Base-by-base conservation (phyloP, 2,329 filamentous ascomycete genomes). In the Diplodia mutila region DNA sequence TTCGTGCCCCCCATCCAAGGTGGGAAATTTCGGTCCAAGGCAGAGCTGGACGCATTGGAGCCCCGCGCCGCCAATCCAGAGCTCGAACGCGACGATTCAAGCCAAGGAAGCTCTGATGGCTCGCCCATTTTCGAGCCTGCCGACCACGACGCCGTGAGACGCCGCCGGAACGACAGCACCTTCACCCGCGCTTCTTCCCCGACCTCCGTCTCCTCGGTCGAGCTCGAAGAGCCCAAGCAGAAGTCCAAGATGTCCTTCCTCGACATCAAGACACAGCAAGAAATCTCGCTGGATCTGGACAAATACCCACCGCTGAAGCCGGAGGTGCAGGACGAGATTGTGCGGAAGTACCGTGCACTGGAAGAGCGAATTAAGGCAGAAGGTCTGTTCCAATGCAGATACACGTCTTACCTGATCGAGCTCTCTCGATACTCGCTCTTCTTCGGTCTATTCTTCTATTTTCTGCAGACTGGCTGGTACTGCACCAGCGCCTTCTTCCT, bases 1-100 rank as follows among this genome's bases (percentile, higher is more conserved):
- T 97, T 97, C 76, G 75, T 91, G 7, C 94, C 95, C 4, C 94
- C 95, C 0, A 94, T 98, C 64, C 94, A 98, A 79, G 94, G 93
- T 67, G 94, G 94, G 51, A 85, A 85, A 68, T 97, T 94, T 78
- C 86, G 90, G 71, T 79, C 81, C 25, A 84, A 84, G 69, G 76
- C 79, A 63, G 80, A 84, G 66, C 70, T 75, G 55, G 68, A 54
- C 46, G 65, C 52, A 4, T 11, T 63, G 25, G 16, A 39, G 27
- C 39, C 49, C 6, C 25, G 55, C 3, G 4, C 54, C 3, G 37
- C 46, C 23, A 48, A 48, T n/a, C 66, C 69, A 39, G 70, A 67
- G 27, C 64, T 72, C 14, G 77, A 78, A 9, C 81, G 84, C 39
- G 75, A 81, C 23, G 70, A 74, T 27, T 73, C 75, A 11, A 76